Base-by-base conservation (phyloP, 208 protist species). In the Leishmania mexicana region DNA sequence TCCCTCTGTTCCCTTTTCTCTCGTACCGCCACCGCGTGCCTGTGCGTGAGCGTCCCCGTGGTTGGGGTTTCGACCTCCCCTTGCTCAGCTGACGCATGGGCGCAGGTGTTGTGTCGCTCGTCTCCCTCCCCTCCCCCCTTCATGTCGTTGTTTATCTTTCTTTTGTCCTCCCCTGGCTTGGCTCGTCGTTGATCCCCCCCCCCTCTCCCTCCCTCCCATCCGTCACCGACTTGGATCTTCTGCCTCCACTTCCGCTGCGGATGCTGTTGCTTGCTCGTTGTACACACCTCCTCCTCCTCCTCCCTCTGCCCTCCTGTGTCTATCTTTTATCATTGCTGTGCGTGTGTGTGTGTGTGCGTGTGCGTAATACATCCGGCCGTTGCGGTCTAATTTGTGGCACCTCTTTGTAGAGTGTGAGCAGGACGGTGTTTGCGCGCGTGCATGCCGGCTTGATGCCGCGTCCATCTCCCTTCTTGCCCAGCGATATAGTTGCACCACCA, bases 401-500 rank as follows among this genome's bases (percentile, higher is more conserved):
- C 19, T 67, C 28, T 7, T 17, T 71, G 35, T 19, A 64, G 62
- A 24, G 1, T 7, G 1, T 13, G 62, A 7, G 31, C 13, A 15
- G 8, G 64, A 31, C 3, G 0, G 57, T 51, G 68, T 57, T 3
- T 57, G 54, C 4, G 35, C 11, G 31, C 3, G 53, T 17, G 3
- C 15, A 1, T 47, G 15, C 74, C 54, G 17, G 11, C 54, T 64
- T 7, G 8, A 68, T 78, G 58, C 58, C 57, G 17, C 58, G 21
- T 8, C 15, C 75, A 81, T 40, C 77, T 31, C 13, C 62, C 40
- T 57, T 60, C 75, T 58, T 58, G 81, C 13, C 79, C 57, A 80
- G 58, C 65, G 42, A 31, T 58, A 47, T 62, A 84, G 62, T 38
- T 38, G 62, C 68, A 81, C 49, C 45, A 54, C 42, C 80, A 81